phyloP scores from a whole-genome alignment of 805 yeast species.

The Helenozyma rhizophorensis region DNA sequence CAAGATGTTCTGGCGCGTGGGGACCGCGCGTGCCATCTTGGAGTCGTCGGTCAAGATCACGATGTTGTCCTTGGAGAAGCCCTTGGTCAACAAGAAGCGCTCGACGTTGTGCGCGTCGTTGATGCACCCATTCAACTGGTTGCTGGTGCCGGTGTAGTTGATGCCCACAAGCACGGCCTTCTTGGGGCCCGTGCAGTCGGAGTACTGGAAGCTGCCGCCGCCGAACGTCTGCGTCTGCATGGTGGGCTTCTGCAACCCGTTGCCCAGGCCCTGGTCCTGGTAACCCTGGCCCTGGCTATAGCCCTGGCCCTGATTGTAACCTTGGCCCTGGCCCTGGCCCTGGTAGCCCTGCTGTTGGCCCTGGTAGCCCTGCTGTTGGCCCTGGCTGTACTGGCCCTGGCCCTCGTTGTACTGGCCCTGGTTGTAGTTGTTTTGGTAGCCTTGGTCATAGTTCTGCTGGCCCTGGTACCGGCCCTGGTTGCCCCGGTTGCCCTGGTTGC shows the following conservation, averaged over 20 bases:
- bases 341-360: background rate
- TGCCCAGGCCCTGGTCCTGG: no score
- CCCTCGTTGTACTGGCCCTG: background rate
- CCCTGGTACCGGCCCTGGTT: background rate
- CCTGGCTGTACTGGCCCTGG: background rate
- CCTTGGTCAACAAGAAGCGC: slow-evolving; percentile 24
- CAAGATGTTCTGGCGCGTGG: slow-evolving; percentile 29
- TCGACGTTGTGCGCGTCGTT: slow-evolving; percentile 38
- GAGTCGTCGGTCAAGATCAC: slow-evolving; percentile 35
- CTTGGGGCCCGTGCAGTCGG: slow-evolving; percentile 33
- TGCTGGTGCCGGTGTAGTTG: slow-evolving; percentile 29
- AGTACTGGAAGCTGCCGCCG: slow-evolving; percentile 20
- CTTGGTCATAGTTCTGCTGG: background rate
- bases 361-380: background rate
- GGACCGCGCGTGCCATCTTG: slow-evolving; percentile 24
- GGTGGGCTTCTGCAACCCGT: background rate
- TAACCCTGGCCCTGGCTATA: background rate
- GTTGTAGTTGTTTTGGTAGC: background rate
- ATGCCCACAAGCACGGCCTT: slow-evolving; percentile 36
- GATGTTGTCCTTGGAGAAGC: slow-evolving; percentile 34
- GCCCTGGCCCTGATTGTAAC: background rate
- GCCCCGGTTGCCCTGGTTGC: background rate
- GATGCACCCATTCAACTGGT: slow-evolving; percentile 34
- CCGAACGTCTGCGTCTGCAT: slow-evolving; percentile 1
- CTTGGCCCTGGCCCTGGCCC: background rate